Evolutionary conservation across 495 filamentous ascomycete species (phyloP), one percentile per base, ranked within the genome.

Genomic region (Penicillium turbatum): DNA sequence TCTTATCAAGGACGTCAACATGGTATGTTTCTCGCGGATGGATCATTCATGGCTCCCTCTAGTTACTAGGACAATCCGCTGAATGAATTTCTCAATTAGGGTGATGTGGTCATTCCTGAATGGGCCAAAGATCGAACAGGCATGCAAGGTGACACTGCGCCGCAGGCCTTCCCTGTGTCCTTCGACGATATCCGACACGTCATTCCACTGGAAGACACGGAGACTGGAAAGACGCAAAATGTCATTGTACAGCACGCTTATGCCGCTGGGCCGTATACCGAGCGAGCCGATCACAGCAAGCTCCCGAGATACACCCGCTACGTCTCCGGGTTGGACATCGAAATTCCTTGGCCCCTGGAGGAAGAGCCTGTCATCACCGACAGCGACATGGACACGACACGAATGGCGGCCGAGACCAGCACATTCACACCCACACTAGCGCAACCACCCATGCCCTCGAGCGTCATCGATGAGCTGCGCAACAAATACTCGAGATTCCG

Each of bases 401-500:
- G 88, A 45, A 80, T 84, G 65, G 82, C 87, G 48, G 87, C 89
- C 49, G 89, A 95, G 55, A 77, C 81, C 13, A 72, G 66, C 48
- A 92, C 88, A 8, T 97, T 85, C 72, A 70, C 82, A 10, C 91
- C 92, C 0, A 87, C 85, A 12, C 69, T 97, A 11, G 72, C 88
- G 2, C 66, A 75, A 11, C 77, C 87, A 15, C 92, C 92, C n/a
- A 87, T 97, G 77, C 90, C 93, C 24, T 67, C 73, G 40, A 74
- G 65, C 24, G 81, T 97, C 30, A 79, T 97, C 57, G 88, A 97
- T 67, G 92, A 97, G 76, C 76, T 97, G 65, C 79, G 93, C 55
- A 86, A 86, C 72, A 88, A 86, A 60, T 97, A 86, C 81, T 85
- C 81, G 54, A 83, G 80, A 55, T 95, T 90, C 84, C 81, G 92